Evolutionary conservation across 2,329 filamentous ascomycete genomes (phyloP), one percentile per base, ranked within the genome.

Genomic region (Ascomycota sp.): DNA sequence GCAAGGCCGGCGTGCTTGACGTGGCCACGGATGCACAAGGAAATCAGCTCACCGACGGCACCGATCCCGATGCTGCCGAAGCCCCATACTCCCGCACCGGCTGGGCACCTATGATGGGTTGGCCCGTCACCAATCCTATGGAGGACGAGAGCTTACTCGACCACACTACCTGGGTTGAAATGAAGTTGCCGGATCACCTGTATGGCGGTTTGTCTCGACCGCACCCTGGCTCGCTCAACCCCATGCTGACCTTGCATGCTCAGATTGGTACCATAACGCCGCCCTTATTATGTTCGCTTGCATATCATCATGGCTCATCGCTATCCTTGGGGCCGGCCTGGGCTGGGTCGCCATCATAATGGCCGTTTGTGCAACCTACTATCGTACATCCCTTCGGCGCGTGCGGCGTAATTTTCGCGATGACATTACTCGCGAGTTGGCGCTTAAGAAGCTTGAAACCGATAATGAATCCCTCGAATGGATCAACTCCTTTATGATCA

Each of bases 401-500:
- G 83, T 95, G 35, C 76, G 89, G 42, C 75, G 89, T 41, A 98
- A 98, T 52, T 93, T 93, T 52, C 75, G 86, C 35, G 89, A 98
- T 54, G 89, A 98, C 46, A 69, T 98, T 40, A 76, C 75, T 35
- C 75, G 89, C 31, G 85, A 94, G 51, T 65, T 94, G 63, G 75
- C 77, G 9, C 79, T 94, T 53, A 76, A 75, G 52, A 79, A 68
- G 43, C 61, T 98, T 31, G 89, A 95, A 42, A 89, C 74, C 7
- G 89, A 98, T 42, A 73, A 72, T 19, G 89, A 98, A 55, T 89
- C 79, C 33, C 61, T 98, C 29, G 89, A 98, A 52, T 98, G 89
- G 89, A 95, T 98, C 52, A 98, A 98, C 62, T 92, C 82, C 42
- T 98, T 98, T 57, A 51, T 98, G 43, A 73, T 91, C 56, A 98